These are phyloP conservation scores for Picea glauca DNA, from an alignment of 75 land plant genomes.

Conservation along the genomic window DNA sequence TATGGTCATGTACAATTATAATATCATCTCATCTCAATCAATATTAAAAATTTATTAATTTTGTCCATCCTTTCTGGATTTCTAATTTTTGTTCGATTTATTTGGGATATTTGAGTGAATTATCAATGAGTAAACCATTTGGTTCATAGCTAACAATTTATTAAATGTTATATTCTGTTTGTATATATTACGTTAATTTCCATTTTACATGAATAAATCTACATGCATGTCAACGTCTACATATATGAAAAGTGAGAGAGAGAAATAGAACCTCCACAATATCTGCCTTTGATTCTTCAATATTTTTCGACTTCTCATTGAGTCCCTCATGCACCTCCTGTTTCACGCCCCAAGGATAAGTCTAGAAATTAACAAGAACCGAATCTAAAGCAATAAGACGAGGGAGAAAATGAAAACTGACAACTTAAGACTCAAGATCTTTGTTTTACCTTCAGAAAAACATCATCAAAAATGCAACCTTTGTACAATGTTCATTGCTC, in stretches of 20 bases:
- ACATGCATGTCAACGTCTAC: neutral
- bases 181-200: neutral
- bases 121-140: too few species aligned
- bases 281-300: conserved; percentile 19
- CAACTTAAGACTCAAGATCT: neutral
- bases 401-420: neutral
- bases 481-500: too few species aligned
- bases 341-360: conserved; percentile 20
- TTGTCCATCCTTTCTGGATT: too few species aligned
- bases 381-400: neutral
- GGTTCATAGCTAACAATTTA: too few species aligned
- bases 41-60: too few species aligned
- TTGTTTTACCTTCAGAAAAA: too few species aligned
- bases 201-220: neutral
- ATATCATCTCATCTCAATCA: too few species aligned
- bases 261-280: conserved; percentile 24
- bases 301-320: conserved; percentile 10
- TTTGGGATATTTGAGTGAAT: too few species aligned
- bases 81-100: too few species aligned
- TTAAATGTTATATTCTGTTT: neutral
- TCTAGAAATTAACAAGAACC: neutral
- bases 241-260: neutral
- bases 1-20: too few species aligned
- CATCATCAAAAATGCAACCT: too few species aligned
- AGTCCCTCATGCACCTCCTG: conserved; percentile 18